Base-by-base conservation (phyloP, 495 filamentous ascomycete genomes). In the Penicillium maclennaniae region DNA sequence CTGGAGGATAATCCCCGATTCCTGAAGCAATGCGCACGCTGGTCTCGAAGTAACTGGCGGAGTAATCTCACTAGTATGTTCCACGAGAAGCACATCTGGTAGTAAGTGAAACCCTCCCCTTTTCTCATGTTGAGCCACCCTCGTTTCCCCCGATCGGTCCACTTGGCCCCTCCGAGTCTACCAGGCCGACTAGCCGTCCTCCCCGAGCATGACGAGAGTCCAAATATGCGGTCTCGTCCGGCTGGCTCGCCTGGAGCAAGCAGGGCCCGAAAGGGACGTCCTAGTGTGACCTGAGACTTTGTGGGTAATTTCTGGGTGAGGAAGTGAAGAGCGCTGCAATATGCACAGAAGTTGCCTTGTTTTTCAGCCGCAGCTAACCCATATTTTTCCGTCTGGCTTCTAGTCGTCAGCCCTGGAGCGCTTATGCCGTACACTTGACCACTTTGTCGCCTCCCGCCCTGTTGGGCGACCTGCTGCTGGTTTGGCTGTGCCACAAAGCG, bases 1-100 rank as follows among this genome's bases (percentile, higher is more conserved):
- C 70, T 90, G 47, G 87, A 92, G 66, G 83, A 85, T 62, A 86
- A 87, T 66, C 69, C 72, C 38, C 86, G 84, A 58, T 92, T 88
- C 61, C 69, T 91, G 47, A 84, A 83, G 63, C 88, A 92, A 71
- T 91, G 87, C 66, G 77, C 87, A 8, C 81, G 88, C 25, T 92
- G 88, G 88, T 87, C 87, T 20, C 76, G 88, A 58, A 89, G 85
- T 70, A 89, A 89, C 66, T 91, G 85, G 85, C 76, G 88, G 58
- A 88, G 86, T 68, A 92, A 92, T 66, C 81, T 87, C 57, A 88
- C 84, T 26, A 88, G 85, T 58, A 82, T 90, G 70, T 78, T 87
- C 51, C 76, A 75, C 61, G 87, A 91, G 59, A 74, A 79, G 60
- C 75, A 86, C 64, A 81, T 88, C 61, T 84, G 80, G 76, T 78